Base-by-base conservation (phyloP, 169 alveolate species). In the Cryptosporidium muris region DNA sequence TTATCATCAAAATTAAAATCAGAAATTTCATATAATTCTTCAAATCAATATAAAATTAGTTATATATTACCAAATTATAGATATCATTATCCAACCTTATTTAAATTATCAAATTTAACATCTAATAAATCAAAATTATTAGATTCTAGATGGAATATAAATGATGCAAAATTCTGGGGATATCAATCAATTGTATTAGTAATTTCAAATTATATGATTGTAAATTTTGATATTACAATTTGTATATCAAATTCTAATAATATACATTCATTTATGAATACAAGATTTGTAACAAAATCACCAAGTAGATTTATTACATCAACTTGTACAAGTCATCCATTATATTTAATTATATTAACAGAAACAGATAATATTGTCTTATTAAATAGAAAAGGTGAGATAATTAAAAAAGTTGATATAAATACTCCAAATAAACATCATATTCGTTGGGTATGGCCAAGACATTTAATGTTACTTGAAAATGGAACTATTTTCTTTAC, bases 391-490 rank as follows among this genome's bases (percentile, higher is more conserved):
- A 74, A 16, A 34, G 85, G 85, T 3, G 85, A 74, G 16, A 54
- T 74, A 4, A 60, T 74, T 11, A 34, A 58, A 36, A 45, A 63
- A n/a, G 54, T 74, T 9, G 43, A 12, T 2, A 54, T 47, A 45
- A 42, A 40, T 34, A 60, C 60, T 25, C 85, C 85, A 12, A 37
- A 60, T 43, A 74, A 58, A 48, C 60, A 7, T 63, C 43, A 60
- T 34, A 43, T 56, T 74, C 54, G 49, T 34, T 74, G 85, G 85
- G 85, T 74, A 58, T 74, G 85, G 85, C 85, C 85, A 43, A 51
- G 14, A 51, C 53, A 74, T 48, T 43, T 74, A 43, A 43, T 58
- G 9, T 40, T 74, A 5, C 42, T 34, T 16, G 47, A 45, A 6
- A 74, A 48, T 37, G 85, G 85, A 11, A 43, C 7, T 42, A 36